Conservation (phyloP, 768 basidiomycete species). For the Lactifluus hygrophoroides region DNA sequence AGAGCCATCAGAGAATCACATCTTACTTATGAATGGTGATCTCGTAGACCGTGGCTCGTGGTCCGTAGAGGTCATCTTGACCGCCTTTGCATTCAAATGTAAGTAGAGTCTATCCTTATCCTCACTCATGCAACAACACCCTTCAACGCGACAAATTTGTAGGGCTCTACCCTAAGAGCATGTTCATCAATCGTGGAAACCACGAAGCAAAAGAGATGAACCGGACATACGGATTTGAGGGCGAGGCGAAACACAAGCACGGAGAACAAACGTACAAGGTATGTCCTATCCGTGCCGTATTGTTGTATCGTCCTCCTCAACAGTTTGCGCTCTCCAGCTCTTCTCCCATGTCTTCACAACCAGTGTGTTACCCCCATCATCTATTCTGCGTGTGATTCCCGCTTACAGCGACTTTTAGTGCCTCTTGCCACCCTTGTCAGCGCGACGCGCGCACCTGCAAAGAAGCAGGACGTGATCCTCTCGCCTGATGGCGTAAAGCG, state of each 20-base stretch:
- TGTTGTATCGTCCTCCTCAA: neutral
- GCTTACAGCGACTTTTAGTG: constrained; percentile 40
- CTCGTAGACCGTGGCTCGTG: constrained; percentile 96
- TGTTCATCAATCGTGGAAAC: constrained; percentile 95
- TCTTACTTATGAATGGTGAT: constrained; percentile 87
- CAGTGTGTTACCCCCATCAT: constrained; percentile 34
- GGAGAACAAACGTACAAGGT: constrained; percentile 94
- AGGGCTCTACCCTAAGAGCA: constrained; percentile 87
- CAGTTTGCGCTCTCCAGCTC: constrained; percentile 39
- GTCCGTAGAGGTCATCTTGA: constrained; percentile 88
- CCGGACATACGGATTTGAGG: constrained; percentile 85
- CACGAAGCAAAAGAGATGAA: constrained; percentile 99
- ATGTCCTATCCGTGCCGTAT: neutral
- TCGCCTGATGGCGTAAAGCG: constrained; percentile 77
- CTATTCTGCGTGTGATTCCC: neutral
- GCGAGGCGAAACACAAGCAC: constrained; percentile 94
- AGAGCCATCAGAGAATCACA: constrained; percentile 76
- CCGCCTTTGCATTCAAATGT: constrained; percentile 95
- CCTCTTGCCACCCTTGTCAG: constrained; percentile 82
- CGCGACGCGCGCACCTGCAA: constrained; percentile 51
- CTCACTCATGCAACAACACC: neutral
- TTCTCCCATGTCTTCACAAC: constrained; percentile 92
- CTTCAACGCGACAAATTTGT: constrained; percentile 12
- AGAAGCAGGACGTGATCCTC: constrained; percentile 50
- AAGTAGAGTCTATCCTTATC: constrained; percentile 23